Evolutionary conservation across 1,139 yeast species (phyloP), one percentile per base, ranked within the genome.

Genomic region (Pichia sp.): DNA sequence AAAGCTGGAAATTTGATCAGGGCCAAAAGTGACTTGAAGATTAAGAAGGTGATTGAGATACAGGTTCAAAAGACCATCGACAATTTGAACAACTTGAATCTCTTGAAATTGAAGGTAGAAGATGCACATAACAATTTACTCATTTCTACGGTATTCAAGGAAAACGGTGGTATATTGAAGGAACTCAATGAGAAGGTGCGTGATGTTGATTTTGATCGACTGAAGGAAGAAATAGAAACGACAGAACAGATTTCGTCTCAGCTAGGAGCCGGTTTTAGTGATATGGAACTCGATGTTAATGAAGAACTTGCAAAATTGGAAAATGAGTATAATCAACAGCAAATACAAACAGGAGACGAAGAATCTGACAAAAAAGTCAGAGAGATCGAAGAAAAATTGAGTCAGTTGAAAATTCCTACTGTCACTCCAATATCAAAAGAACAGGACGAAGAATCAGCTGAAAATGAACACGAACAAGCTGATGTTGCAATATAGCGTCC

Each of bases 41-140:
- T 56, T 7, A 56, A 59, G 42, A 56, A 56, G 40, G 28, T 52
- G 5, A 41, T 65, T 11, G 48, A 50, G 26, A 47, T 50, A 7
- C 67, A 72, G 1, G 57, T 66, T 31, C 54, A 59, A 3, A 56
- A 55, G 28, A 57, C 67, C 1, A 46, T 56, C 2, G 45, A 44
- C 5, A 58, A 67, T 6, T 55, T 62, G 28, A 61, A 58, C 38
- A 69, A 71, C 41, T 55, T 75, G 43, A 51, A 54, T 3, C 47
- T 57, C 2, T 54, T 74, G 7, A 50, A 72, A 40, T 44, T 58
- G 33, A 72, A 69, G 49, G 67, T 75, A 34, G 67, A 73, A 49
- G 75, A 73, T 41, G 71, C 78, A 4, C 63, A 62, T 32, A 58
- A 65, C 34, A 73, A 72, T 51, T 45, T 59, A 2, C 51, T 54